Percentiles rank a stretch among this genome's conserved stretches.
Conservation (phyloP, 2,329 filamentous ascomycete genomes). For the Phyllosticta citribraziliensis region DNA sequence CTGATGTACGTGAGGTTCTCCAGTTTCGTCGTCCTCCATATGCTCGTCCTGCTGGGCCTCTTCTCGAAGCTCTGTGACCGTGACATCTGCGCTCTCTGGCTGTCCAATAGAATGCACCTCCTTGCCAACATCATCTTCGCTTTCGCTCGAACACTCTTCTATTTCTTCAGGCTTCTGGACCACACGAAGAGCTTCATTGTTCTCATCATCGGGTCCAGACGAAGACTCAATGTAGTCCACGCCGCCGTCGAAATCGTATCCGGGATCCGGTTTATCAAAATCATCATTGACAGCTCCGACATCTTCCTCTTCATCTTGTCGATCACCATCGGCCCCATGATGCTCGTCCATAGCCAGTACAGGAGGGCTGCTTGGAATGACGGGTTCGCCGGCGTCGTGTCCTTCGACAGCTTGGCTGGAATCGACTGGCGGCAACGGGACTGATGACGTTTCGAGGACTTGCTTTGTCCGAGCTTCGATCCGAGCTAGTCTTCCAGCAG, state of each 20-base stretch:
- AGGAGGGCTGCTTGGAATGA: slow-evolving; percentile 28
- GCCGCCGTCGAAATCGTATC: not conserved
- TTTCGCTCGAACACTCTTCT: not conserved
- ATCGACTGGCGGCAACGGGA: slow-evolving; percentile 19
- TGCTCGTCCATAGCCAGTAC: slow-evolving; percentile 18
- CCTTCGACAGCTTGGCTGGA: slow-evolving; percentile 12
- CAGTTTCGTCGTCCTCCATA: not conserved
- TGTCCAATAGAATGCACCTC: too few relatives aligned
- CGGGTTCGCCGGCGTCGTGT: slow-evolving; percentile 20
- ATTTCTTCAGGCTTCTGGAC: not conserved
- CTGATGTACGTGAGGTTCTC: too few relatives aligned
- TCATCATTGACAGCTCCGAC: slow-evolving; percentile 2
- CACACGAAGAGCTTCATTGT: not conserved
- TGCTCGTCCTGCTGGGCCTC: not conserved
- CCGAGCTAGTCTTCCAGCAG: slow-evolving; percentile 1
- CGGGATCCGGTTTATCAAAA: slow-evolving; percentile 8
- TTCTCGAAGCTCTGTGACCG: not conserved
- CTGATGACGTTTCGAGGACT: slow-evolving; percentile 11
- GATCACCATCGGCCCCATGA: slow-evolving; percentile 15
- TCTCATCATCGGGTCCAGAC: not conserved
- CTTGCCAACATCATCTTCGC: not conserved
- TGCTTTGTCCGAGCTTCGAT: slow-evolving; percentile 12
- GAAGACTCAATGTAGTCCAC: slow-evolving; percentile 5
- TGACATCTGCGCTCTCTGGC: not conserved
- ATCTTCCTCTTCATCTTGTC: not conserved